Base-by-base conservation (phyloP, 2,329 filamentous ascomycete genomes). In the Curvularia lunata region DNA sequence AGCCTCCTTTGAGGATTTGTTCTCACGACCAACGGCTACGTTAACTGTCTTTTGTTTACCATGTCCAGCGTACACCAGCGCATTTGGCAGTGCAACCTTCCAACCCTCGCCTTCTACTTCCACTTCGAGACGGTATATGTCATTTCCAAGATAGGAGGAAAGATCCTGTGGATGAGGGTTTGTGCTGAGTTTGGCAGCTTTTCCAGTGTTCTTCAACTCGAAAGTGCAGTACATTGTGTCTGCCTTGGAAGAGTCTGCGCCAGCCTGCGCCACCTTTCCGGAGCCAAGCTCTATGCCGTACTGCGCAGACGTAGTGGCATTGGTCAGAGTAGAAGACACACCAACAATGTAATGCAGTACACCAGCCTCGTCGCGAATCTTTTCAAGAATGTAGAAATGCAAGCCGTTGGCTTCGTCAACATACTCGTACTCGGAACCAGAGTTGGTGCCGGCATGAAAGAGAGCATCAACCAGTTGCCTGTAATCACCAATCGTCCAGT, bases 401-500 rank as follows among this genome's bases (percentile, higher is more conserved):
- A 85, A 61, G 2, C 75, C 65, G 53, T 85, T 85, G 3, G 77
- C 68, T 62, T 75, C 69, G 60, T 85, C 83, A 6, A 79, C 67
- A 61, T 79, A 76, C 69, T 85, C 83, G 53, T 72, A 84, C 65
- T 82, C 63, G 28, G 81, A 83, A 5, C 82, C 82, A 0, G 81
- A 83, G 18, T 80, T 72, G 0, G 82, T 83, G 10, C 83, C 83
- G 0, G 82, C 82, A 62, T 85, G 82, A 75, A 85, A 85, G 16
- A 85, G 72, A 2, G 83, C 83, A 58, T 85, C 83, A 1, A 80
- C 78, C 0, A 85, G 70, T 62, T 85, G 83, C 5, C 83, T 76
- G 63, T 84, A 85, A 65, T 85, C 83, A 18, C 83, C 83, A 30
- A 84, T 70, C 3, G 80, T 82, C 62, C 82, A 76, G 72, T 80